Base-by-base conservation (phyloP, 352 stramenopile genomes). In the Plasmopara muralis region DNA sequence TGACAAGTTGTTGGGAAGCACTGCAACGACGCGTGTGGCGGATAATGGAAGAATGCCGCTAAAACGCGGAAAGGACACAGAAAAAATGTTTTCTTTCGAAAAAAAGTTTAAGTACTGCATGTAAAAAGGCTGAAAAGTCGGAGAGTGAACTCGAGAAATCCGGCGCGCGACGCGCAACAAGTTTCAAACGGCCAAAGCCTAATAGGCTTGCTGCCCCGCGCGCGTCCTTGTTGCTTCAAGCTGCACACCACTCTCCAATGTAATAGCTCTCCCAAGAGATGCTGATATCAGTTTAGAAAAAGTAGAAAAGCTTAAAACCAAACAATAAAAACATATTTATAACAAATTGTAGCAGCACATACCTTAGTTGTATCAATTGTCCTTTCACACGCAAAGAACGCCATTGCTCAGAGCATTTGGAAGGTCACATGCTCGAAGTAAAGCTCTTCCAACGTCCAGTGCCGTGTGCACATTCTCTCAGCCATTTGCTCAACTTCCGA, bases 311-410 rank as follows among this genome's bases (percentile, higher is more conserved):
- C 60, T 64, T 72, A 66, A 69, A 77, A 66, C 30, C 53, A 56
- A 56, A 72, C 57, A 75, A 77, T 65, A 71, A 77, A 67, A 74
- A 69, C 55, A 71, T 81, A 77, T 81, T 77, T 81, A 81, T 74
- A 66, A 20, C 20, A 45, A 20, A 2, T 35, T 35, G 31, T 8
- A 2, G 6, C n/a, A 18, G 37, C 37, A 41, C 37, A 15, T 41
- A 16, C n/a, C 37, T 41, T 41, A 15, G 4, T 41, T 6, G 9
- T 30, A 14, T 25, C 20, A 25, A 3, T 3, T 25, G 3, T 25
- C 20, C 20, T 25, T 25, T 25, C 20, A 25, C 20, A 25, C 20
- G 20, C 20, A 25, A 25, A 25, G 20, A 25, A 25, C 20, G 20
- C 20, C 20, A 25, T 25, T 25, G 20, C 20, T 1, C 1, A 25